Evolutionary conservation across 108 stramenopile species (phyloP).

Genomic region (Nannochloropsis salina): DNA sequence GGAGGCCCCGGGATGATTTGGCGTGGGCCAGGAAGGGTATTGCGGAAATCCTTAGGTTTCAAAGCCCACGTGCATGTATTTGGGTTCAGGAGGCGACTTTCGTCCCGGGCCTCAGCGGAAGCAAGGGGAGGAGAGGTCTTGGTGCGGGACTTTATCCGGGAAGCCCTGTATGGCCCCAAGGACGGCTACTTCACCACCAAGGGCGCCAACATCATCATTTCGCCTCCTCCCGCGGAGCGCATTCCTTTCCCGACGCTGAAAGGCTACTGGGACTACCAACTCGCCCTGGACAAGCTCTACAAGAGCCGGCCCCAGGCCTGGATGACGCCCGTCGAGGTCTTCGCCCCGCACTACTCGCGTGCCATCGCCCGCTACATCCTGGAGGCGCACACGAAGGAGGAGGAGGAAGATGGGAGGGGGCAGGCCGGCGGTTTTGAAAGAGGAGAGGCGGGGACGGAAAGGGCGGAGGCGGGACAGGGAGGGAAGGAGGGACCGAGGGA

Average conservation of each 20-base stretch:
- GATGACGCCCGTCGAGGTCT: slow-evolving; percentile 15
- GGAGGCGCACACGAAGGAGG: neutral
- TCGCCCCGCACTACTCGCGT: neutral
- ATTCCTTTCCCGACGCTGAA: neutral
- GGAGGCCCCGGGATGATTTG: too few species aligned
- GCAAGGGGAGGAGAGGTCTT: neutral
- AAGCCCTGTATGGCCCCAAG: neutral
- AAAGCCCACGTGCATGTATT: too few species aligned
- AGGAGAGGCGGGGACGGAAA: neutral
- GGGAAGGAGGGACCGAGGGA: neutral
- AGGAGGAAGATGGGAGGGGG: neutral
- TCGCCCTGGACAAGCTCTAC: neutral
- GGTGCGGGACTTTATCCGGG: neutral
- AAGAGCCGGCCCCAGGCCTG: slow-evolving; percentile 9
- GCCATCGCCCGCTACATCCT: slow-evolving; percentile 8
- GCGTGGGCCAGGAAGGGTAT: too few species aligned
- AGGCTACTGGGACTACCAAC: neutral
- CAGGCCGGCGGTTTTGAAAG: too few species aligned
- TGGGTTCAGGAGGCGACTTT: too few species aligned
- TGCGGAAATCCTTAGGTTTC: too few species aligned
- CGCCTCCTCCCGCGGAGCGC: neutral
- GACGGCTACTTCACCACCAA: slow-evolving; percentile 19
- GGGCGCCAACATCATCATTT: neutral
- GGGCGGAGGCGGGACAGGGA: neutral
- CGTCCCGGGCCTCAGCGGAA: too few species aligned